These are phyloP conservation scores for Cladosporium sp. DNA, from an alignment of 2,329 filamentous ascomycete species.

Conservation along the genomic window DNA sequence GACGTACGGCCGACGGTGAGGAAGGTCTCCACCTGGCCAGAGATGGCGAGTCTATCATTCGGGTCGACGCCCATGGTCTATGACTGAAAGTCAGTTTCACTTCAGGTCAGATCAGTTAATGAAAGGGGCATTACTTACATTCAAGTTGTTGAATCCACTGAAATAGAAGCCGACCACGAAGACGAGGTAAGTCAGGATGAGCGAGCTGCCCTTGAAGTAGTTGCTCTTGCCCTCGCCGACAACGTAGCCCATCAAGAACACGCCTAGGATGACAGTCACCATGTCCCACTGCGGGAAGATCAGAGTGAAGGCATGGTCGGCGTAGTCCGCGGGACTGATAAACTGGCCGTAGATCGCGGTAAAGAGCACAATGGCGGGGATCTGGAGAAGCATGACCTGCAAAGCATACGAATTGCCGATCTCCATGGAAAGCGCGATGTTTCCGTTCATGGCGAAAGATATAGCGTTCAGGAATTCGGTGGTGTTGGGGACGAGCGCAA, in stretches of 20 bases:
- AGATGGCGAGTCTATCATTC: slow-evolving; percentile 20
- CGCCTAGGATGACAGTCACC: slow-evolving; percentile 91
- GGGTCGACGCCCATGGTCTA: slow-evolving; percentile 22
- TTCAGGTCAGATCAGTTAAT: not conserved
- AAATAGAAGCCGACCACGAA: slow-evolving; percentile 90
- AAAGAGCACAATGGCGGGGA: slow-evolving; percentile 87
- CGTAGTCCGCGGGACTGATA: slow-evolving; percentile 49
- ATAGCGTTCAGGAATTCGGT: slow-evolving; percentile 99
- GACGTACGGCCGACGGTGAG: slow-evolving; percentile 36
- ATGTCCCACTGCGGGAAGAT: slow-evolving; percentile 99
- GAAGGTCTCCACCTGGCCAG: slow-evolving; percentile 25
- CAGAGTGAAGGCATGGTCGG: slow-evolving; percentile 66
- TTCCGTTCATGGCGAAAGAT: slow-evolving; percentile 98
- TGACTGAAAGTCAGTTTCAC: slow-evolving; percentile 6
- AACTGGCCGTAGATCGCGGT: slow-evolving; percentile 65
- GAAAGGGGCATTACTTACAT: slow-evolving; percentile 31
- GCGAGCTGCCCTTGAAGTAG: slow-evolving; percentile 97
- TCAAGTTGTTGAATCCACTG: slow-evolving; percentile 56
- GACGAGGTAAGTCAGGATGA: slow-evolving; percentile 87
- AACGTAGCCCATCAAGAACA: slow-evolving; percentile 94
- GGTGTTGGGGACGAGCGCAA: slow-evolving; percentile 94
- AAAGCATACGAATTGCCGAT: slow-evolving; percentile 96
- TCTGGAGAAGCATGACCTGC: slow-evolving; percentile 91
- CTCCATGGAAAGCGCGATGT: slow-evolving; percentile 97
- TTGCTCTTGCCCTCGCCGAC: slow-evolving; percentile 99